Evolutionary conservation across 495 filamentous ascomycete genomes (phyloP).

Genomic region (Schizothecium vesticola): DNA sequence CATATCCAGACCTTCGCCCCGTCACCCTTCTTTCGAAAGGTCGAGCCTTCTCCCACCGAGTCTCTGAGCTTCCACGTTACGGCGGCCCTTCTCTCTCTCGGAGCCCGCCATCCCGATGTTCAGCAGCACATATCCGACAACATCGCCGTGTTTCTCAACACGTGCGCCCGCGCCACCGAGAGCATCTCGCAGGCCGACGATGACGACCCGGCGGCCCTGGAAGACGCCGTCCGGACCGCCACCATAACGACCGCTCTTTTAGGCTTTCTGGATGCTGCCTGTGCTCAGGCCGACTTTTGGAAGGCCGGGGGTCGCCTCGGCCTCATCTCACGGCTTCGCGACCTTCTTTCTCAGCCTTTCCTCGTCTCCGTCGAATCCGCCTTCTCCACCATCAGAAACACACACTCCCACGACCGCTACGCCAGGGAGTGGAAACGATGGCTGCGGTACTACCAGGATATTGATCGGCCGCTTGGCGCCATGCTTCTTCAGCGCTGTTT

Average conservation of each 20-base stretch:
- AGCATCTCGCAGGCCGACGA: conserved; percentile 40
- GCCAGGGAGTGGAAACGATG: conserved; percentile 75
- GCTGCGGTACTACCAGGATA: conserved; percentile 71
- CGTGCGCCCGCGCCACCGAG: conserved; percentile 51
- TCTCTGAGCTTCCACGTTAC: conserved; percentile 72
- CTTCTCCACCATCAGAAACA: conserved; percentile 74
- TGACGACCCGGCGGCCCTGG: conserved; percentile 48
- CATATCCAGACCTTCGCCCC: conserved; percentile 68
- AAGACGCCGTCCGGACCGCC: conserved; percentile 62
- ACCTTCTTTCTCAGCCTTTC: conserved; percentile 75
- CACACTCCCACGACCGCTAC: conserved; percentile 45
- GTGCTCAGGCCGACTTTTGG: conserved; percentile 75
- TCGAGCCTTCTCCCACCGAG: conserved; percentile 89
- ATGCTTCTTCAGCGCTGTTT: conserved; percentile 85
- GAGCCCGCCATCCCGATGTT: conserved; percentile 60
- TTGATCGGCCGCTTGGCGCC: conserved; percentile 78
- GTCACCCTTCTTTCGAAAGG: conserved; percentile 74
- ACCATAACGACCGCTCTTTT: conserved; percentile 75
- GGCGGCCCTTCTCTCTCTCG: conserved; percentile 71
- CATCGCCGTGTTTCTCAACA: conserved; percentile 61
- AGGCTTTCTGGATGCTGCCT: conserved; percentile 79
- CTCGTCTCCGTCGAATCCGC: conserved; percentile 78
- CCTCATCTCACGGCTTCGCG: conserved; percentile 61
- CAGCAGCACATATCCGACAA: conserved; percentile 55
- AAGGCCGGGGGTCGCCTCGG: conserved; percentile 60